These are phyloP conservation scores for Capronia epimyces DNA, from an alignment of 2,329 filamentous ascomycete species.

Conservation along the genomic window DNA sequence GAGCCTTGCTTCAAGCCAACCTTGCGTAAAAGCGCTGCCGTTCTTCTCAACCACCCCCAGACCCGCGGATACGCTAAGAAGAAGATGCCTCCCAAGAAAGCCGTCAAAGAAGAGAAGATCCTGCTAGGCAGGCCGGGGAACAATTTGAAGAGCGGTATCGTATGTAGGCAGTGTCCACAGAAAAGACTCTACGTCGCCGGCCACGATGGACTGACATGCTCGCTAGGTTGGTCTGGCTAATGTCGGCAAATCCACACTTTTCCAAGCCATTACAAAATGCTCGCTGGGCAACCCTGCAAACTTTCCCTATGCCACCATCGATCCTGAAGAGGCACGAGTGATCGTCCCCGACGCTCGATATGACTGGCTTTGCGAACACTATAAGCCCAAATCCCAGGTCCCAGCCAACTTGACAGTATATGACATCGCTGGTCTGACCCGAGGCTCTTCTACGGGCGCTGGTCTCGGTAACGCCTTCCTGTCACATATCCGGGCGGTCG, in stretches of 20 bases:
- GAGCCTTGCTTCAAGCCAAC: slow-evolving; percentile 33
- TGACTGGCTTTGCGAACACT: slow-evolving; percentile 92
- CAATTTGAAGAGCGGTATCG: slow-evolving; percentile 97
- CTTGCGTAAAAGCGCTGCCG: slow-evolving; percentile 16
- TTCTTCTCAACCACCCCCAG: slow-evolving; percentile 9
- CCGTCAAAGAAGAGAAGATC: slow-evolving; percentile 87
- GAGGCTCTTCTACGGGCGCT: slow-evolving; percentile 92
- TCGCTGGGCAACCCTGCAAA: slow-evolving; percentile 97
- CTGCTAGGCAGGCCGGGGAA: slow-evolving; percentile 93
- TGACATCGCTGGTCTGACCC: slow-evolving; percentile 94
- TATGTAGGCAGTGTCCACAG: slow-evolving; percentile 56
- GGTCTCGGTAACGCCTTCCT: slow-evolving; percentile 97
- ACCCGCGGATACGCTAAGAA: slow-evolving; percentile 54
- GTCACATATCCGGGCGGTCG: slow-evolving; percentile 96
- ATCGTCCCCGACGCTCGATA: slow-evolving; percentile 93
- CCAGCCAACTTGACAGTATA: slow-evolving; percentile 97
- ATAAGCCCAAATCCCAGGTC: slow-evolving; percentile 96
- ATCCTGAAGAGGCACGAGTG: slow-evolving; percentile 95
- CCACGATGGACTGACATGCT: slow-evolving; percentile 11
- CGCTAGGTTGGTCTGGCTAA: slow-evolving; percentile 91
- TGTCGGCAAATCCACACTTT: slow-evolving; percentile 98
- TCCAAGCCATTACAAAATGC: slow-evolving; percentile 99
- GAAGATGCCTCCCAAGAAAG: slow-evolving; percentile 96
- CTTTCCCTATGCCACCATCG: slow-evolving; percentile 98
- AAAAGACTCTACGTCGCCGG: neutral